Evolutionary conservation across 805 yeast species (phyloP).

Genomic region (Saccharomycopsis olivae): DNA sequence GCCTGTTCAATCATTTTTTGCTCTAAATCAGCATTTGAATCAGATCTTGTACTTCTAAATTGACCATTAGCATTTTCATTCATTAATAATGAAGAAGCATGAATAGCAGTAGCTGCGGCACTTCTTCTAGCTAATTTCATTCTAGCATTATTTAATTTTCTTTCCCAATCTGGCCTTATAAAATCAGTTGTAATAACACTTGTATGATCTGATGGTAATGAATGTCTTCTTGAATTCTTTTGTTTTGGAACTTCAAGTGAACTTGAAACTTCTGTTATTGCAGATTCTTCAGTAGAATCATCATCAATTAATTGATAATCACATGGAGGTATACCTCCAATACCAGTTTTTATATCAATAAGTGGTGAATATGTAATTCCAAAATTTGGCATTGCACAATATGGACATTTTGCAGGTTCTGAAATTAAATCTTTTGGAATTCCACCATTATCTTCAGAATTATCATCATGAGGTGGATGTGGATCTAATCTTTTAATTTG

Average conservation of each 20-base stretch:
- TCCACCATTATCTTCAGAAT: constrained; percentile 22
- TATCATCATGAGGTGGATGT: constrained; percentile 78
- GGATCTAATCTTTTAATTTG: constrained; percentile 89
- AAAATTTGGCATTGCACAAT: constrained; percentile 79
- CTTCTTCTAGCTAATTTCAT: constrained; percentile 73
- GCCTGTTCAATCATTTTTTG: constrained; percentile 82
- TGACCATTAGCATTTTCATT: constrained; percentile 13
- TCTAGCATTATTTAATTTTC: constrained; percentile 59
- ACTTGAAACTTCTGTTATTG: not conserved
- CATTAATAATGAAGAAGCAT: constrained; percentile 59
- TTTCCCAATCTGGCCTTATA: constrained; percentile 91
- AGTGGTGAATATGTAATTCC: constrained; percentile 78
- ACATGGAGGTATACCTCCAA: constrained; percentile 42
- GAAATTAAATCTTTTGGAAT: constrained; percentile 60
- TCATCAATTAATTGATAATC: not conserved
- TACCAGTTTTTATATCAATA: constrained; percentile 39
- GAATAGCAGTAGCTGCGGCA: constrained; percentile 91
- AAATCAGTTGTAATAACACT: constrained; percentile 69
- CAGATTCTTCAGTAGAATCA: not conserved
- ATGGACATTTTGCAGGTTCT: constrained; percentile 88
- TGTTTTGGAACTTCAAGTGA: not conserved
- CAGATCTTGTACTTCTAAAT: constrained; percentile 19
- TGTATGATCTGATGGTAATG: constrained; percentile 57
- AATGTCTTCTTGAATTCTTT: constrained; percentile 30
- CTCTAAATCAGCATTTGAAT: constrained; percentile 36